phyloP scores from a whole-genome alignment of 2,329 filamentous ascomycete species.

The Xylariaceae sp. region DNA sequence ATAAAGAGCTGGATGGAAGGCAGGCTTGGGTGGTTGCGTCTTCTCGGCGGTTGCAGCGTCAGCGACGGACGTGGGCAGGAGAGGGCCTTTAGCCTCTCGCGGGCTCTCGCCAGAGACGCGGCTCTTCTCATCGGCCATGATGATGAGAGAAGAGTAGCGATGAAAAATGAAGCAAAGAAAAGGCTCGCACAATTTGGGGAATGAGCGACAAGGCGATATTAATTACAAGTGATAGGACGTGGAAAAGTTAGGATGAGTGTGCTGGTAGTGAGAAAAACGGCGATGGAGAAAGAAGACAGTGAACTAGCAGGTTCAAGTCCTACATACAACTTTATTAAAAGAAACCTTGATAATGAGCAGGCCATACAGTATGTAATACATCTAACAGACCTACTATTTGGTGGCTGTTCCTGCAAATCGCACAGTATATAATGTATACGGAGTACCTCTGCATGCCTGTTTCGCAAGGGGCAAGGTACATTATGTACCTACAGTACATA shows the following conservation, averaged over 20 bases:
- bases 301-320: too few species aligned
- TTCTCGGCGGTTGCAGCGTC: constrained; percentile 64
- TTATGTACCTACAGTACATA: too few species aligned
- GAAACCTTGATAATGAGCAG: too few species aligned
- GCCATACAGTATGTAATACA: too few species aligned
- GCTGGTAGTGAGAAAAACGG: too few species aligned
- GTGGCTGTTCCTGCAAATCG: too few species aligned
- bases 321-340: not conserved
- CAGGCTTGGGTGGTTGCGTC: constrained; percentile 65
- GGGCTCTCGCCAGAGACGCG: constrained; percentile 80
- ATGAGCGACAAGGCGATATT: constrained; percentile 24
- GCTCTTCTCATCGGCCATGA: constrained; percentile 78
- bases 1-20: constrained; percentile 84
- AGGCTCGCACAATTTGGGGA: constrained; percentile 12
- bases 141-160: constrained; percentile 26
- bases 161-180: constrained; percentile 16
- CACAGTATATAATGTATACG: too few species aligned
- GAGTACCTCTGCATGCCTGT: too few species aligned
- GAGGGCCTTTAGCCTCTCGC: constrained; percentile 63
- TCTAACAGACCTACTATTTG: too few species aligned
- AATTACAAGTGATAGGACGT: constrained; percentile 16
- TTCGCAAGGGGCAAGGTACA: too few species aligned
- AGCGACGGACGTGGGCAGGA: constrained; percentile 83
- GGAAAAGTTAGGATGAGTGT: constrained; percentile 8
- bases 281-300: constrained; percentile 5